Conservation (phyloP, 2,329 filamentous ascomycete genomes). For the Ophiostoma australiae region DNA sequence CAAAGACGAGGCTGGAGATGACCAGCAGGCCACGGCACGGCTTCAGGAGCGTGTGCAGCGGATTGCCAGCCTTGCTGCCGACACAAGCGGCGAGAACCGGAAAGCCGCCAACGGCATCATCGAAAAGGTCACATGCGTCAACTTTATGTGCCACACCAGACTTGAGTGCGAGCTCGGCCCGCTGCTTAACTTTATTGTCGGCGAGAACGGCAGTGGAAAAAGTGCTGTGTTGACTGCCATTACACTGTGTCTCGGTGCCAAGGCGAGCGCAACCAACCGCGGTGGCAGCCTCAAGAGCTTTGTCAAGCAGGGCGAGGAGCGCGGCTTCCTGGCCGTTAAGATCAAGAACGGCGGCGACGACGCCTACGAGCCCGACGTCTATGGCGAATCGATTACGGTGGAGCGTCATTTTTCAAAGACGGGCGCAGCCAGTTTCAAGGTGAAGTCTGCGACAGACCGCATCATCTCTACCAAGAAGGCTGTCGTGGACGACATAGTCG, state of each 20-base stretch:
- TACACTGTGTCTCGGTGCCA: constrained; percentile 89
- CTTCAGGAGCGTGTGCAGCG: constrained; percentile 40
- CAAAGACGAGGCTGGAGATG: constrained; percentile 52
- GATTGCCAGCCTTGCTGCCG: constrained; percentile 32
- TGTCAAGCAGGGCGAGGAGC: constrained; percentile 82
- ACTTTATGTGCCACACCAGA: constrained; percentile 93
- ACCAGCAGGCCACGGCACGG: constrained; percentile 60
- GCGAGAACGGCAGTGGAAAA: constrained; percentile 96
- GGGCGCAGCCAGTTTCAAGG: constrained; percentile 76
- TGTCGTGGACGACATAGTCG: constrained; percentile 87
- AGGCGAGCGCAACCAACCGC: constrained; percentile 87
- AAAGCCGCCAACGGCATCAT: constrained; percentile 81
- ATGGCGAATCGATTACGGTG: constrained; percentile 80
- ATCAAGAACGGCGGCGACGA: constrained; percentile 86
- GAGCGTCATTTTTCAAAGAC: constrained; percentile 78
- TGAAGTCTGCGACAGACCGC: constrained; percentile 67
- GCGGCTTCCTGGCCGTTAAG: constrained; percentile 69
- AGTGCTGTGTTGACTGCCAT: constrained; percentile 91
- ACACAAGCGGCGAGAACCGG: constrained; percentile 51
- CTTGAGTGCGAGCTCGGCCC: constrained; percentile 83
- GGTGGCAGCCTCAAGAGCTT: constrained; percentile 81
- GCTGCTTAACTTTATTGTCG: constrained; percentile 95
- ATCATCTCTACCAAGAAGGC: constrained; percentile 75
- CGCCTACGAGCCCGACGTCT: constrained; percentile 76
- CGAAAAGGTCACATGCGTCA: constrained; percentile 77